Evolutionary conservation across 768 basidiomycete genomes (phyloP).

Genomic region (Suillus brevipes): DNA sequence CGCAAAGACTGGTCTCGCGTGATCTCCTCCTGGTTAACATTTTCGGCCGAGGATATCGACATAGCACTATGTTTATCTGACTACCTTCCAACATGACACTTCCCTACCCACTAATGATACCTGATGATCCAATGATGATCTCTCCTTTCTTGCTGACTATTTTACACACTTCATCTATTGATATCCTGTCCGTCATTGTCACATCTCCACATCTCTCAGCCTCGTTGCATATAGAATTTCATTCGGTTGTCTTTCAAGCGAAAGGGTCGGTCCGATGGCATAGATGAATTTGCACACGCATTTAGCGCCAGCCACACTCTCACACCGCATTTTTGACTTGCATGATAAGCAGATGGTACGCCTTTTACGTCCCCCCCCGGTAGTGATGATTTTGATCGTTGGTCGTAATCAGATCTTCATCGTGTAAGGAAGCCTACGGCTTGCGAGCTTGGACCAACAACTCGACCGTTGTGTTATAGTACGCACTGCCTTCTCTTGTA

Average conservation of each 20-base stretch:
- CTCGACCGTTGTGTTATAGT: no score
- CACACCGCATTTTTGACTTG: not conserved
- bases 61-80: constrained; percentile 7
- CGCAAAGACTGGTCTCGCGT: constrained; percentile 47
- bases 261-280: not conserved
- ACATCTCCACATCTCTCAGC: not conserved
- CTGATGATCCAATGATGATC: not conserved
- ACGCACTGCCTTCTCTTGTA: no score
- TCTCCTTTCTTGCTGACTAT: constrained; percentile 2
- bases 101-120: constrained; percentile 2
- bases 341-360: not conserved
- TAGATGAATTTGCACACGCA: constrained; percentile 7
- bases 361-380: not conserved
- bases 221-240: constrained; percentile 6
- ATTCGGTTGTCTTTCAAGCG: not conserved
- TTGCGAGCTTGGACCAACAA: no score
- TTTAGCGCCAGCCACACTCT: constrained; percentile 5
- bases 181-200: not conserved
- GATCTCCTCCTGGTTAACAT: not conserved
- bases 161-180: constrained; percentile 4
- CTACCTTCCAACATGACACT: constrained; percentile 5
- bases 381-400: not conserved
- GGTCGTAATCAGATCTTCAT: not conserved
- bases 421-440: no score
- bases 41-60: not conserved